phyloP scores from a whole-genome alignment of 2,329 filamentous ascomycete genomes.

The Exophiala aquamarina region DNA sequence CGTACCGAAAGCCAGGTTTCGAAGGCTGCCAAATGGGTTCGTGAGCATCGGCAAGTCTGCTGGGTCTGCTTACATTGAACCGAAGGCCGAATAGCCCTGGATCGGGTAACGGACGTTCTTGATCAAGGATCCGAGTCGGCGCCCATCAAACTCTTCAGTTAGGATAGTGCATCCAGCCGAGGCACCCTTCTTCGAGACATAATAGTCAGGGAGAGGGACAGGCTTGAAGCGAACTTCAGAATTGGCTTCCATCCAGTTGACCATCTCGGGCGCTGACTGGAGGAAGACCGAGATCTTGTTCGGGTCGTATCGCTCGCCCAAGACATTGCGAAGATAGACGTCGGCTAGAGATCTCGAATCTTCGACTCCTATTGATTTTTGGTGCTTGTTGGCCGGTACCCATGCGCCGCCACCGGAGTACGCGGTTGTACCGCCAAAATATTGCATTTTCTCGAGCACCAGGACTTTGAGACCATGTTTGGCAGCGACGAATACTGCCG shows the following conservation, averaged over 20 bases:
- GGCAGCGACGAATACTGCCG: constrained; percentile 3
- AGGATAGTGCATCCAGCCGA: neutral
- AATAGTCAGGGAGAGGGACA: neutral
- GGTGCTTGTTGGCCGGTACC: constrained; percentile 35
- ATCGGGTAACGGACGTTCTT: constrained; percentile 1
- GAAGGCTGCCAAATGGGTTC: neutral
- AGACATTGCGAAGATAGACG: constrained; percentile 19
- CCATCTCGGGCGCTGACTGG: neutral
- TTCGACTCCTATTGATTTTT: constrained; percentile 35
- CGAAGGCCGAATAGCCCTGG: constrained; percentile 3
- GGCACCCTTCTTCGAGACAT: neutral
- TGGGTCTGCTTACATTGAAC: neutral
- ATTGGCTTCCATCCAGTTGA: constrained; percentile 4
- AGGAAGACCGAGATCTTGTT: constrained; percentile 26
- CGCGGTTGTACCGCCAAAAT: neutral
- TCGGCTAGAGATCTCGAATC: constrained; percentile 31
- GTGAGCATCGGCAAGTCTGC: neutral
- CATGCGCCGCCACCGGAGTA: constrained; percentile 29
- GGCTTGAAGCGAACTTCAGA: neutral
- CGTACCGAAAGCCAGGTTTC: neutral
- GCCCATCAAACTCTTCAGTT: neutral
- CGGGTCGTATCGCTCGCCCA: constrained; percentile 28
- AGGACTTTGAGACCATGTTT: constrained; percentile 2
- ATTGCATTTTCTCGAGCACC: constrained; percentile 4
- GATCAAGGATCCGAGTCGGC: neutral